phyloP scores from a whole-genome alignment of 352 stramenopile genomes.

The Globisporangium perplexum region DNA sequence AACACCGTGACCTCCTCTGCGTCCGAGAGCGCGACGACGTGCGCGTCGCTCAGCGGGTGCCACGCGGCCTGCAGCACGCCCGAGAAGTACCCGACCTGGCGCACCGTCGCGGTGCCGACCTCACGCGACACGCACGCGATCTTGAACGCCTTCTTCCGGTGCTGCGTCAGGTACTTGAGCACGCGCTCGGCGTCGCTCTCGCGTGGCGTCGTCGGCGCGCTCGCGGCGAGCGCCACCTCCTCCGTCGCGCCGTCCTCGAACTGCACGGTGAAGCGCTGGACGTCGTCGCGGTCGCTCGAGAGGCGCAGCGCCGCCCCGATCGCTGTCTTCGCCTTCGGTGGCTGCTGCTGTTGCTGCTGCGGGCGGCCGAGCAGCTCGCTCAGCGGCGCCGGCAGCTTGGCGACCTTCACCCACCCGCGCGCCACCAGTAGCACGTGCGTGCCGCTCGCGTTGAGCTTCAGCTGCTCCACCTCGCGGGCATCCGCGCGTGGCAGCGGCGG shows the following conservation, averaged over 20 bases:
- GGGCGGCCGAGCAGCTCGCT: slow-evolving; percentile 4
- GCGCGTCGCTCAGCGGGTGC: slow-evolving; percentile 67
- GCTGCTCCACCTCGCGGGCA: slow-evolving; percentile 40
- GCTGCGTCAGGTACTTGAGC: slow-evolving; percentile 15
- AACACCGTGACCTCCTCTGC: slow-evolving; percentile 72
- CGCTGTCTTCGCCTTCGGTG: neutral
- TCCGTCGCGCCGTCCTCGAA: slow-evolving; percentile 39
- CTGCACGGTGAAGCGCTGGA: slow-evolving; percentile 35
- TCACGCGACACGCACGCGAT: slow-evolving; percentile 51
- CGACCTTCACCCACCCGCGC: slow-evolving; percentile 54
- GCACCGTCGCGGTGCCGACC: slow-evolving; percentile 39
- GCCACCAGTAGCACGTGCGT: slow-evolving; percentile 50
- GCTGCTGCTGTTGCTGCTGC: neutral
- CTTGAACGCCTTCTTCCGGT: slow-evolving; percentile 5
- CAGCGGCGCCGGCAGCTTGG: slow-evolving; percentile 31
- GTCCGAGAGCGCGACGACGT: slow-evolving; percentile 71
- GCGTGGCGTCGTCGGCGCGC: neutral
- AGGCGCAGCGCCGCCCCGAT: neutral
- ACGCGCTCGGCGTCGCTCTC: slow-evolving; percentile 26
- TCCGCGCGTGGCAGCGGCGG: slow-evolving; percentile 44
- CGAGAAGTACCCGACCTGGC: slow-evolving; percentile 51
- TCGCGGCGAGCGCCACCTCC: slow-evolving; percentile 17
- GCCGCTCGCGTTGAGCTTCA: slow-evolving; percentile 52
- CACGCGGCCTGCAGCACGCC: slow-evolving; percentile 51
- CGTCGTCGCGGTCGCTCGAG: neutral